Base-by-base conservation (phyloP, 306 rosid species). In the Crotalaria pallida region DNA sequence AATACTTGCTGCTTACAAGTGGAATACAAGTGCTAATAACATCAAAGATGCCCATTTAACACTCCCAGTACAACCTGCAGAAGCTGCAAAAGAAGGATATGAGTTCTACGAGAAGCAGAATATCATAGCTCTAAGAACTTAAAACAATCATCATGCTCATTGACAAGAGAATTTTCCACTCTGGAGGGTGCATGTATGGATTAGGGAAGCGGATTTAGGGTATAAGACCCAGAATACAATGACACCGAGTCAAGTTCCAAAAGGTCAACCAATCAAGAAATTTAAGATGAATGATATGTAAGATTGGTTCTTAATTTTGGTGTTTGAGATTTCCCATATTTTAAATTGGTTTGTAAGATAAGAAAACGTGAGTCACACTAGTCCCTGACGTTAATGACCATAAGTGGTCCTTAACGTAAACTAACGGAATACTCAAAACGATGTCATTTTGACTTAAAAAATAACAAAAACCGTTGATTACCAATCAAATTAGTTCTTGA, bases 21-120 rank as follows among this genome's bases (percentile, higher is more conserved):
- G 80, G 56, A 84, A 62, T 58, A 77, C 71, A 73, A 85, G 76
- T 68, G 76, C 77, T 31, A 77, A 75, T 41, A 84, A 40, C 80
- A 83, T 70, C 65, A 67, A 61, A 61, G 68, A 40, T 58, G 74
- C 71, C 84, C 87, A 69, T 16, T 48, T 81, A 41, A 57, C 60
- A 18, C 72, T 65, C 69, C 62, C 34, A 12, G 38, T 82, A 73
- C 26, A 45, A 75, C 75, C 85, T 60, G 87, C 89, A 34, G 80
- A 81, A 84, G 91, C 91, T 87, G 96, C 84, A 84, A 75, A 63
- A 65, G 38, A 55, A 22, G 12, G 40, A 22, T 9, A 53, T 66
- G 58, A 75, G 79, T 26, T 26, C 18, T 1, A 38, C 41, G 7
- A n/a, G 8, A 29, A 61, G 19, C 21, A 33, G 27, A 45, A 59